These are phyloP conservation scores for Magnaporthales sp. DNA, from an alignment of 2,329 filamentous ascomycete genomes.

Conservation along the genomic window DNA sequence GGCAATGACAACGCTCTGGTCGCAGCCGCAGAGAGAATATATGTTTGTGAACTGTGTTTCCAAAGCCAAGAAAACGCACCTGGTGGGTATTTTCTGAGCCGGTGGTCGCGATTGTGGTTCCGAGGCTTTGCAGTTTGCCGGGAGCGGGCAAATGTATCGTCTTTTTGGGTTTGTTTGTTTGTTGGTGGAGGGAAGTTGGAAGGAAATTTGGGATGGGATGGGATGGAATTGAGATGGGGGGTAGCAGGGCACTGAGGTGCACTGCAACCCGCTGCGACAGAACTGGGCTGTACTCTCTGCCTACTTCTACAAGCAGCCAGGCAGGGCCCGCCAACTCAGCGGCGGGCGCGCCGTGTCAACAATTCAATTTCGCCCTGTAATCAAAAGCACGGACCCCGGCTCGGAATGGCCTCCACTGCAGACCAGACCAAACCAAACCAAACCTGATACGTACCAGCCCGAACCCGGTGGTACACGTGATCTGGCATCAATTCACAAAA, in stretches of 20 bases:
- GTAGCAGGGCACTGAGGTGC: not conserved
- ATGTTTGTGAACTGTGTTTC: not conserved
- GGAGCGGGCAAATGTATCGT: not conserved
- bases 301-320: not conserved
- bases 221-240: constrained; percentile 1
- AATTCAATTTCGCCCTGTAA: not conserved
- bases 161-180: constrained; percentile 1
- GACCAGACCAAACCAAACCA: not conserved
- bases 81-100: not conserved
- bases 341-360: not conserved
- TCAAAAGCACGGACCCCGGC: not conserved
- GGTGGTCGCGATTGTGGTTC: not conserved
- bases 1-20: constrained; percentile 2
- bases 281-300: not conserved
- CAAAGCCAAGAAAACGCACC: constrained; percentile 1
- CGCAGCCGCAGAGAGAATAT: not conserved
- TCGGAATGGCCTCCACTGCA: not conserved
- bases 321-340: not conserved
- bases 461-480: not conserved
- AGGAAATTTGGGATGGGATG: constrained; percentile 4
- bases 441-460: not conserved
- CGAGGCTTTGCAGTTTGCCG: not conserved
- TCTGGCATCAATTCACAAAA: not conserved
- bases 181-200: constrained; percentile 5
- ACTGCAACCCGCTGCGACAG: not conserved